Conservation (phyloP, 2,329 filamentous ascomycete species). For the Trichophyton rubrum region DNA sequence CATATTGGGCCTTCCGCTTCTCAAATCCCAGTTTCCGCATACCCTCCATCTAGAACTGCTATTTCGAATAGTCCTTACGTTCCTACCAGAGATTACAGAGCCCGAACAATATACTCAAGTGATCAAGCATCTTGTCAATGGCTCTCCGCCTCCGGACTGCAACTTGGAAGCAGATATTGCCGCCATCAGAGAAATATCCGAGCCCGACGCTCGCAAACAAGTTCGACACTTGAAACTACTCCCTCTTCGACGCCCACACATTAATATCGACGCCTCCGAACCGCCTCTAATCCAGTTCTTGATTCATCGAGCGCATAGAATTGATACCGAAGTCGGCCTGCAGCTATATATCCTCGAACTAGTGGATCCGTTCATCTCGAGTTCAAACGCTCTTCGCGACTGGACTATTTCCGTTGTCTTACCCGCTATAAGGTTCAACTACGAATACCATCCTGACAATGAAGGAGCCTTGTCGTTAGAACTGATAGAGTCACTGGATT, state of each 20-base stretch:
- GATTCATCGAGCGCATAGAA: conserved; percentile 47
- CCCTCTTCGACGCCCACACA: conserved; percentile 36
- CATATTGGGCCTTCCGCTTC: conserved; percentile 38
- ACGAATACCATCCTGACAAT: conserved; percentile 49
- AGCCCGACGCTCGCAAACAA: conserved; percentile 39
- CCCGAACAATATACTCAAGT: conserved; percentile 39
- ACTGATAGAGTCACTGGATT: conserved; percentile 41
- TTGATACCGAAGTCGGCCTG: conserved; percentile 47
- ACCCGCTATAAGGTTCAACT: conserved; percentile 47
- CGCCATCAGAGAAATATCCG: conserved; percentile 37
- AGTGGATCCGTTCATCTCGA: conserved; percentile 45
- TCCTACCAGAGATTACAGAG: conserved; percentile 46
- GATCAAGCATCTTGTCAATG: conserved; percentile 36
- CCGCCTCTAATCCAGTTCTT: conserved; percentile 45
- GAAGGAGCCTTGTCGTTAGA: conserved; percentile 36
- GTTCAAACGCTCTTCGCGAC: conserved; percentile 39
- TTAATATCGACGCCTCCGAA: conserved; percentile 30
- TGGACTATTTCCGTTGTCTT: conserved; percentile 50
- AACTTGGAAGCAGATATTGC: conserved; percentile 29
- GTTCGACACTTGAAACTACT: conserved; percentile 41
- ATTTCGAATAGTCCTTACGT: conserved; percentile 49
- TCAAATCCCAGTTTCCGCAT: conserved; percentile 39
- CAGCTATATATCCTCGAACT: conserved; percentile 45
- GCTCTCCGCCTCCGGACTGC: conserved; percentile 13
- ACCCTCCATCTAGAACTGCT: conserved; percentile 41